A percentile compares a stretch with the other conserved stretches of the same genome.
phyloP scores from a whole-genome alignment of 495 filamentous ascomycete genomes.

The Podospora appendiculata region DNA sequence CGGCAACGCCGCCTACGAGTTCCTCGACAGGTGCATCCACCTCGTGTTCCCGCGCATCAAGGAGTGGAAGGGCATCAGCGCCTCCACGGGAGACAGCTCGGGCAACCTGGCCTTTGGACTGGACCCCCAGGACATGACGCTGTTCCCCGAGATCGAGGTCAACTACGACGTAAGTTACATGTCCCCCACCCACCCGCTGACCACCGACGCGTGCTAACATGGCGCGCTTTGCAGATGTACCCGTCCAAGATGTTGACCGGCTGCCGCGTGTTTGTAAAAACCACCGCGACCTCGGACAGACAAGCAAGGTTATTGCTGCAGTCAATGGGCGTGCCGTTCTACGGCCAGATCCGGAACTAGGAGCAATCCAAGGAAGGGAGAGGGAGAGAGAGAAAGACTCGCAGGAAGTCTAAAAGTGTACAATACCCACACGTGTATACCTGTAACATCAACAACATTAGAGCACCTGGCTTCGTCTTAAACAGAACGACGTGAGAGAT shows the following conservation, averaged over 20 bases:
- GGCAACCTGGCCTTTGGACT: slow-evolving; percentile 85
- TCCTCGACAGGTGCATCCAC: slow-evolving; percentile 76
- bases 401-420: slow-evolving; percentile 7
- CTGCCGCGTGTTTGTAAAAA: slow-evolving; percentile 80
- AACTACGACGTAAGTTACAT: slow-evolving; percentile 77
- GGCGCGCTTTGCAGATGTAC: slow-evolving; percentile 13
- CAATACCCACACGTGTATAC: slow-evolving; percentile 12
- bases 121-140: slow-evolving; percentile 56
- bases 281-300: slow-evolving; percentile 77
- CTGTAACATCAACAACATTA: slow-evolving; percentile 7
- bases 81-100: slow-evolving; percentile 64
- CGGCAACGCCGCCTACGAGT: slow-evolving; percentile 79
- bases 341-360: slow-evolving; percentile 53
- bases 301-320: slow-evolving; percentile 83
- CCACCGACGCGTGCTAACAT: background rate
- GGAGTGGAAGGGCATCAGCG: slow-evolving; percentile 81
- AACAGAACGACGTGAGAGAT: too few relatives aligned
- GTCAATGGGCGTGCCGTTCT: slow-evolving; percentile 77
- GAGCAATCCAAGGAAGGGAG: slow-evolving; percentile 1
- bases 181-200: too few relatives aligned
- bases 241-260: slow-evolving; percentile 71
- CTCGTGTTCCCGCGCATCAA: slow-evolving; percentile 90
- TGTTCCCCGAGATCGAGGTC: slow-evolving; percentile 88
- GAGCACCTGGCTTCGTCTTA: background rate
- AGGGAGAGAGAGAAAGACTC: background rate